Base-by-base conservation (phyloP, 257 asterid genomes). In the Schizonepeta tenuifolia region DNA sequence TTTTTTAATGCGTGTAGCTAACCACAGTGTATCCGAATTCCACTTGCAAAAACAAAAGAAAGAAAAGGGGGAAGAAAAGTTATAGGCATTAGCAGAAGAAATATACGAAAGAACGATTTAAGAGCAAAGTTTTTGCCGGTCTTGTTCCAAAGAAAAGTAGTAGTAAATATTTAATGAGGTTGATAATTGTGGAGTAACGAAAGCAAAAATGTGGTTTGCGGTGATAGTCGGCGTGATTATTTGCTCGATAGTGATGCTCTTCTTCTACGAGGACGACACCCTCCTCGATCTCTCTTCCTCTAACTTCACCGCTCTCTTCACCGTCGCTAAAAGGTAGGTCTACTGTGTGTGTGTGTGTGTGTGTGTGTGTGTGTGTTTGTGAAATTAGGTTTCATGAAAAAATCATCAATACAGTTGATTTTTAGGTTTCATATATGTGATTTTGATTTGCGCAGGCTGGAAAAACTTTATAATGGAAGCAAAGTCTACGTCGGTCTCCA, bases 401-500 rank as follows among this genome's bases (percentile, higher is more conserved):
- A 55, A 21, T 22, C 61, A 13, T 55, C 61, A 22, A 55, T 24
- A 13, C 20, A 43, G 33, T 66, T 58, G 59, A 46, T 36, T 35
- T 17, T 38, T 28, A 24, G 49, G 57, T 6, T 44, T n/a, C n/a
- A 64, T 9, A 7, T 18, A 12, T 51, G 47, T 66, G 75, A 46
- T 73, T 64, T 78, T 10, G 66, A 22, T 61, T 53, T 55, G 53
- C 57, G 11, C 79, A 88, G 98, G 82, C 84, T 90, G 66, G 89
- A 90, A 76, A 88, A 83, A 75, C 83, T 93, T 38, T 88, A 83
- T 69, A 89, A 41, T 40, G 91, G 90, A 41, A 90, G 96, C 74
- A 89, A 83, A 61, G 95, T 81, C 36, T 87, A 80, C 70, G 86
- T 86, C 6, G 98, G 96, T 8, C 89, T 93, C 75, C 95, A 84